Evolutionary conservation across 148 eudicot genomes (phyloP), one percentile per base, ranked within the genome.

Genomic region (Rhododendron griersonianum): DNA sequence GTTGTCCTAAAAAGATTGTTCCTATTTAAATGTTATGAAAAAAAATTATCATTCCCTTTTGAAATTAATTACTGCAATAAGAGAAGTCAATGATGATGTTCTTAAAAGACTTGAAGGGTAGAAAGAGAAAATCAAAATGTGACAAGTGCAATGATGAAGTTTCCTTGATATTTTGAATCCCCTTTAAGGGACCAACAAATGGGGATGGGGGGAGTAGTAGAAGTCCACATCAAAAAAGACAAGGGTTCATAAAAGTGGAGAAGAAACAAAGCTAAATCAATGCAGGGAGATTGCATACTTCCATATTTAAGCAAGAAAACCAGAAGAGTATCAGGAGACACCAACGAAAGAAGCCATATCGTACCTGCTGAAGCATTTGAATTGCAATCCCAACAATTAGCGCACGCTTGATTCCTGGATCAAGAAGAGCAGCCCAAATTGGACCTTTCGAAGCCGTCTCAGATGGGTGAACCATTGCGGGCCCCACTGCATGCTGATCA

Each of bases 281-380:
- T 2, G 39, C 14, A 83, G 28, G 30, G 30, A 50, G 67, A 48
- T 33, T 45, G 61, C 18, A 18, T 13, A 67, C 65, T 69, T 25
- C 37, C 11, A 45, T 45, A 44, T 67, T 61, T 30, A 83, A 21
- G 14, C 1, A 77, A 59, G 21, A 48, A 51, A 35, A 25, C 16
- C 33, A 48, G 39, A 78, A 76, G 51, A 28, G 13, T n/a, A 82
- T 35, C n/a, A 59, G 77, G 25, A 74, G 25, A 45, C 21, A 18
- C 8, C 73, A 80, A 53, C 23, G 19, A 80, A 82, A 87, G 44
- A 83, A 71, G 21, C 9, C 59, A 78, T 86, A 79, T 87, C 84
- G 25, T 86, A 94, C 98, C 97, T 95, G 98, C 87, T 95, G 97
- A 84, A 94, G 96, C 69, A 95, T 65, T 81, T 95, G 98, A 88